These are phyloP conservation scores for Elongisporangium undulatum DNA, from an alignment of 352 stramenopile genomes.

Conservation along the genomic window DNA sequence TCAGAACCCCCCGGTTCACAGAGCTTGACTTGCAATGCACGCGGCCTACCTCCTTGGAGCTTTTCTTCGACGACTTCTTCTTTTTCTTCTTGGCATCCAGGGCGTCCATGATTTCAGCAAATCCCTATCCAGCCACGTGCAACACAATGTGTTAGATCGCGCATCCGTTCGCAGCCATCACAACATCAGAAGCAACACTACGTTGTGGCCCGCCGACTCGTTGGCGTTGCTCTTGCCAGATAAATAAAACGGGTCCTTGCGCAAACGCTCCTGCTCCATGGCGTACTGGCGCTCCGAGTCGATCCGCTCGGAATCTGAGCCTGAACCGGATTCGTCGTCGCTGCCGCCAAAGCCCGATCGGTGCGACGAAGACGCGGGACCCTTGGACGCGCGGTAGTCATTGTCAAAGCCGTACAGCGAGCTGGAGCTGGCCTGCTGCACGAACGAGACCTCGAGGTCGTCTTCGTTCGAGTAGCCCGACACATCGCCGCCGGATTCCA, in stretches of 20 bases:
- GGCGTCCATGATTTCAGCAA: conserved; percentile 81
- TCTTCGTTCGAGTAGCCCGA: conserved; percentile 59
- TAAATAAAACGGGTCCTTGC: conserved; percentile 81
- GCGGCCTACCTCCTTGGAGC: conserved; percentile 34
- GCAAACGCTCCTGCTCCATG: conserved; percentile 58
- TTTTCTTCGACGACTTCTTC: conserved; percentile 73
- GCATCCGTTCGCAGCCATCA: conserved; percentile 5
- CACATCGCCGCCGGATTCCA: conserved; percentile 70
- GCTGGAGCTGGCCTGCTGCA: conserved; percentile 36
- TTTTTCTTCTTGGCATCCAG: conserved; percentile 53
- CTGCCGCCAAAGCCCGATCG: conserved; percentile 16
- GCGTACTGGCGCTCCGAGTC: conserved; percentile 36
- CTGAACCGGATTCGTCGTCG: conserved; percentile 21
- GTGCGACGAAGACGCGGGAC: neutral
- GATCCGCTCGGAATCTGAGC: conserved; percentile 18
- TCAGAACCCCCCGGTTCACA: neutral
- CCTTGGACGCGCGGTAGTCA: neutral
- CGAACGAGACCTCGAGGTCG: conserved; percentile 80
- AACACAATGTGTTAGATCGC: conserved; percentile 8
- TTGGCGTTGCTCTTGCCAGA: conserved; percentile 43
- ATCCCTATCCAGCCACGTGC: conserved; percentile 23
- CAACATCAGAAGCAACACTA: conserved; percentile 7
- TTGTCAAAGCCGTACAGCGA: conserved; percentile 22
- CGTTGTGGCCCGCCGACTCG: conserved; percentile 10
- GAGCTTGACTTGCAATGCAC: no score